Evolutionary conservation across 140 eudicot species (phyloP).

Genomic region (Stevia rebaudiana): DNA sequence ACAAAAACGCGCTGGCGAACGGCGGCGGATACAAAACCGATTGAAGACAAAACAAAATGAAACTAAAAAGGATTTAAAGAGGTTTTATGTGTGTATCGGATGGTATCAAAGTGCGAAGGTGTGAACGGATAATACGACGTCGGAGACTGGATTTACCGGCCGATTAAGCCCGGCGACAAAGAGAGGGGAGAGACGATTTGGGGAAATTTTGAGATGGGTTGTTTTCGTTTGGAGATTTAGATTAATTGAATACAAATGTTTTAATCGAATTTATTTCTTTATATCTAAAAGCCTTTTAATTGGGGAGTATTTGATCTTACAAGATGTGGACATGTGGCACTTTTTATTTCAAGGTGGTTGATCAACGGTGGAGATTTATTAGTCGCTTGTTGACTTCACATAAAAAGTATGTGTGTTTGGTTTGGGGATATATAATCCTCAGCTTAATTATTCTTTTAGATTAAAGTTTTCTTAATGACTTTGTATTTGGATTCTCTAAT

Average conservation of each 20-base stretch:
- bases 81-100: constrained; percentile 7
- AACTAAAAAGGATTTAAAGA: background rate
- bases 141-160: constrained; percentile 26
- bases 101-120: background rate
- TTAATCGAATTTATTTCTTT: background rate
- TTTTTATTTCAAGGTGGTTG: background rate
- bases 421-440: background rate
- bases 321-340: constrained; percentile 19
- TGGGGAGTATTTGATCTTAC: constrained; percentile 14
- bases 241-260: background rate
- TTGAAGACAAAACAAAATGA: background rate
- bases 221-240: background rate
- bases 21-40: background rate
- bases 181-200: constrained; percentile 12
- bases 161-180: constrained; percentile 3
- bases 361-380: constrained; percentile 8
- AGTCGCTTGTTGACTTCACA: constrained; percentile 22
- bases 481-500: too few relatives aligned
- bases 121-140: constrained; percentile 17
- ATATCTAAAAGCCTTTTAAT: background rate
- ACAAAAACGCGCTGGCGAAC: constrained; percentile 18
- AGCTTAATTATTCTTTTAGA: background rate
- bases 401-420: background rate
- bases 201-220: constrained; percentile 26
- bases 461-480: background rate